Conservation (phyloP, 257 asterid species). For the Knoxia roxburghii region DNA sequence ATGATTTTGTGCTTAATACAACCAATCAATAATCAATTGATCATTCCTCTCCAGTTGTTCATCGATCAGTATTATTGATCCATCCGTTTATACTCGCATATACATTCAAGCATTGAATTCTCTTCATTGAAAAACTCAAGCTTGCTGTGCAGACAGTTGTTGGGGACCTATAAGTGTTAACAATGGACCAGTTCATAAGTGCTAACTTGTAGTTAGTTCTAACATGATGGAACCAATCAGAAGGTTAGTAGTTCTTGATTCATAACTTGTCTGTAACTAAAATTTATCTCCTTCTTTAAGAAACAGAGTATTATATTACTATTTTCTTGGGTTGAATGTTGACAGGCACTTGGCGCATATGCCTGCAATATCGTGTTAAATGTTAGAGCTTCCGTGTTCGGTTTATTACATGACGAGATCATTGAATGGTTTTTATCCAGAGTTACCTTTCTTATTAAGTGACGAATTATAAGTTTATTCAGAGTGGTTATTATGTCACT, state of each 20-base stretch:
- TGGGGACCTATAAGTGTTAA: not conserved
- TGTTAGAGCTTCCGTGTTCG: not conserved
- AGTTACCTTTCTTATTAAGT: too few relatives aligned
- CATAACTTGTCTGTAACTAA: too few relatives aligned
- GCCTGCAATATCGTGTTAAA: not conserved
- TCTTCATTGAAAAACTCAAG: not conserved
- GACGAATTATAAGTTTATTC: not conserved
- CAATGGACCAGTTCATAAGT: too few relatives aligned
- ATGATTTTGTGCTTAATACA: conserved; percentile 9
- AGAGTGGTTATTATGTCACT: not conserved
- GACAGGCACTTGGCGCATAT: not conserved
- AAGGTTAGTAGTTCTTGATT: too few relatives aligned
- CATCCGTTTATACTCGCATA: not conserved
- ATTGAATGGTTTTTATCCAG: not conserved
- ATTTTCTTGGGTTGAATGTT: not conserved
- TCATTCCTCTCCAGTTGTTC: not conserved
- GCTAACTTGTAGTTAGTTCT: too few relatives aligned
- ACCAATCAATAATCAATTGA: conserved; percentile 6
- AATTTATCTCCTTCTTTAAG: too few relatives aligned
- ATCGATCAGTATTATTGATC: not conserved
- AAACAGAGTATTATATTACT: not conserved
- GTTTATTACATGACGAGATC: not conserved
- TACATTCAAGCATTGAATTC: not conserved
- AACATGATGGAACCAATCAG: too few relatives aligned
- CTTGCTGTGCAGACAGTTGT: conserved; percentile 1